These are phyloP conservation scores for Zygosaccharomyces bisporus DNA, from an alignment of 805 yeast species.

Conservation along the genomic window DNA sequence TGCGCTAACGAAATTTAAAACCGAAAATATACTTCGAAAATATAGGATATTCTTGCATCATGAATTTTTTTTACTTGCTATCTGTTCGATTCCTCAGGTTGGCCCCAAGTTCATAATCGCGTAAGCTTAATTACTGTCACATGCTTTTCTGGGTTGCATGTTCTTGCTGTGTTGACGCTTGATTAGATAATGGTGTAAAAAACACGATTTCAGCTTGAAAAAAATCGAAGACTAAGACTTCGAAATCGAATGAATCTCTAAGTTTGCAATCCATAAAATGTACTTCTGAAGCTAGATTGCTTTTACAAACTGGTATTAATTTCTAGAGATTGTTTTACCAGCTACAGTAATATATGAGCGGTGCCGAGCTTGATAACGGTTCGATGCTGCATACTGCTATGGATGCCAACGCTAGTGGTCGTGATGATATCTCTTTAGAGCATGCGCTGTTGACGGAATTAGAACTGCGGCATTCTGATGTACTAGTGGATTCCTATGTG, in stretches of 20 bases:
- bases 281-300: too few species aligned
- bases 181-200: neutral
- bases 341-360: constrained; percentile 1
- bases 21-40: too few species aligned
- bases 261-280: too few species aligned
- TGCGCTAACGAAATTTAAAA: too few species aligned
- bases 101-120: too few species aligned
- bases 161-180: neutral
- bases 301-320: too few species aligned
- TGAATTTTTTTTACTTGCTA: neutral
- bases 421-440: neutral
- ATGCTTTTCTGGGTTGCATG: neutral
- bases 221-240: too few species aligned
- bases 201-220: too few species aligned
- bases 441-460: constrained; percentile 4
- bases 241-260: too few species aligned
- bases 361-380: constrained; percentile 1
- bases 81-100: too few species aligned
- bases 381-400: neutral
- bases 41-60: neutral
- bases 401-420: neutral
- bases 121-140: too few species aligned
- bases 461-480: constrained; percentile 8
- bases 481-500: constrained; percentile 11
- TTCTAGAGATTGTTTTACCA: too few species aligned